Base-by-base conservation (phyloP, 2,329 filamentous ascomycete species). In the Colletotrichum camelliae region DNA sequence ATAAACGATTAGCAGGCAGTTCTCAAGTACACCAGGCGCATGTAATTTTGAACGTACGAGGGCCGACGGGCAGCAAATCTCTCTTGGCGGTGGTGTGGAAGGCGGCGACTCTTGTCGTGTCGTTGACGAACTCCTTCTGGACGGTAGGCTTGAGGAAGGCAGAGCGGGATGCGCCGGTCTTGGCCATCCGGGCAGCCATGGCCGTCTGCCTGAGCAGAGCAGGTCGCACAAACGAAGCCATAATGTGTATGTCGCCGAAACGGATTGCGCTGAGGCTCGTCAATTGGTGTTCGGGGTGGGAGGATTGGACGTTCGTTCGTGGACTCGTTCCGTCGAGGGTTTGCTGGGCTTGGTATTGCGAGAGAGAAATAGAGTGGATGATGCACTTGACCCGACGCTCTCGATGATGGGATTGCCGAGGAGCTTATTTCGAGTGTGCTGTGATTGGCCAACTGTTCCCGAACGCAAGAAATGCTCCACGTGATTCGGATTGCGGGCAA, bases 61-160 rank as follows among this genome's bases (percentile, higher is more conserved):
- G 96, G 79, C 94, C 91, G 72, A 96, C 93, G 76, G 96, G 95
- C 74, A 99, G 90, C 82, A 96, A 93, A 83, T 90, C 89, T 85
- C 92, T 91, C 86, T 91, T 91, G 86, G 92, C 90, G 57, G 95
- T 95, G 82, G 94, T 95, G 87, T 98, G 96, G 91, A 99, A 98
- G 80, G 94, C 93, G 79, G 96, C 93, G 81, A 93, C 89, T 85
- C 92, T 89, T 79, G 87, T 86, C 77, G 84, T 81, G 78, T 85
- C 83, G 77, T 80, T 81, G 72, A 83, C 79, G 74, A 82, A 78
- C 77, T 80, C 67, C 52, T 60, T 67, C 52, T 68, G 70, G 52
- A 68, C 52, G 33, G 79, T 78, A 66, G 77, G 79, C 72, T 75
- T 81, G 78, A 79, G 76, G 71, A 77, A 75, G 74, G 77, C 75